Evolutionary conservation across 1,284 basidiomycete species (phyloP), one percentile per base, ranked within the genome.

Genomic region (Lentinus polychrous): DNA sequence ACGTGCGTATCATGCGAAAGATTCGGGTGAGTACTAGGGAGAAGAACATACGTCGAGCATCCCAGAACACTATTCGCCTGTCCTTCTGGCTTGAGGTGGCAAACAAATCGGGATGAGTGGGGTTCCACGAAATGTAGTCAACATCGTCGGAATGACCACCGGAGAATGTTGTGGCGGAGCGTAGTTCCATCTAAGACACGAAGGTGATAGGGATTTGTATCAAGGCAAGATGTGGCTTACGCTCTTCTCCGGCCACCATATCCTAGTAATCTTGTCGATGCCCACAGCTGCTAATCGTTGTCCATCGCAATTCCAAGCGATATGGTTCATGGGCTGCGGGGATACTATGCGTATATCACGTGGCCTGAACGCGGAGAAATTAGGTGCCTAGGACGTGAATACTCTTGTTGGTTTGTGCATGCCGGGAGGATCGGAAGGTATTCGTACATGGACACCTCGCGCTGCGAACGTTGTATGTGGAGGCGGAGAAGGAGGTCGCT

Each of bases 281-380:
- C 87, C 86, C 2, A 86, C 86, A 12, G 79, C 85, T 7, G 82
- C 85, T 12, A 90, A 67, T 51, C 83, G 81, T 65, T 82, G 82
- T 8, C 86, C 86, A 60, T 89, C 86, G 57, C 85, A 88, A 57
- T 73, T 89, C 86, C 86, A 90, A 0, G 84, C 83, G 44, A 88
- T 78, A 60, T 86, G 83, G 43, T 73, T 83, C 71, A 87, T 83
- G 0, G 77, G 71, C 54, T 83, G 79, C 8, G 75, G 62, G 41
- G 77, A 79, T 2, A 78, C 67, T 52, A 86, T 76, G n/a, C 81
- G 75, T 51, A 82, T 73, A 60, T 88, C 84, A 58, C 84, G 75
- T 3, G 84, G 85, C 58, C 83, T 82, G 64, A 86, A 86, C 1
- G 84, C 80, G 50, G 85, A 81, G 63, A 89, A 89, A 7, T 73